These are phyloP conservation scores for Zygoascus biomembranicola DNA, from an alignment of 805 yeast genomes.

Conservation along the genomic window DNA sequence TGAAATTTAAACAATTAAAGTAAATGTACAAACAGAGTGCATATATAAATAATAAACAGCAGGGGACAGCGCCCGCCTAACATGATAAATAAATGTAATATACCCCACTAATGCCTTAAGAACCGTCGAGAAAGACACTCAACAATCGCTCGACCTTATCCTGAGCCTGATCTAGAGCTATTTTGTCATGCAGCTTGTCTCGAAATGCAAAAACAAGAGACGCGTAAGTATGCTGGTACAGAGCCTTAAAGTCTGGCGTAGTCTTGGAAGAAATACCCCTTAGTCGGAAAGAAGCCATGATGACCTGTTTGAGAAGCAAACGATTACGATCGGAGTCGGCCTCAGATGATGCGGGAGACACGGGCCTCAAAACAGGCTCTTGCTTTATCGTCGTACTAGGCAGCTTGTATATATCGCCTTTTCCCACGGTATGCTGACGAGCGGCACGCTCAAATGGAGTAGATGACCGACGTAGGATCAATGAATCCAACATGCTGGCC, in stretches of 20 bases:
- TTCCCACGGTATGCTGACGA: background rate
- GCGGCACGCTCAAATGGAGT: constrained; percentile 2
- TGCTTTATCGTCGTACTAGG: background rate
- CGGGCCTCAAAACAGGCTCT: background rate
- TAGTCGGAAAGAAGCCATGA: constrained; percentile 29
- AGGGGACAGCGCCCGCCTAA: too few relatives aligned
- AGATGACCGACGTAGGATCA: background rate
- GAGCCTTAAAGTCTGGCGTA: constrained; percentile 16
- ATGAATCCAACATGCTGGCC: background rate
- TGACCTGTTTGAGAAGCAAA: constrained; percentile 21
- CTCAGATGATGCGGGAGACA: background rate
- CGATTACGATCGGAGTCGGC: background rate
- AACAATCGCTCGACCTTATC: constrained; percentile 18
- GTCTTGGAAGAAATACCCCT: constrained; percentile 23
- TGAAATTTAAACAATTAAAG: too few relatives aligned
- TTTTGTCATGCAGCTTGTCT: background rate
- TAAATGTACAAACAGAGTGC: too few relatives aligned
- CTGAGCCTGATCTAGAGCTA: constrained; percentile 10
- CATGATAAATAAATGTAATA: too few relatives aligned
- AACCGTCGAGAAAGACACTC: constrained; percentile 6
- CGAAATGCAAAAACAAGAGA: constrained; percentile 25
- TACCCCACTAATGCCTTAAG: too few relatives aligned
- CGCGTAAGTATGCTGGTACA: constrained; percentile 23
- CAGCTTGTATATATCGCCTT: background rate
- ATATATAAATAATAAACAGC: too few relatives aligned